A percentile compares a stretch with the other conserved stretches of the same genome.
Evolutionary conservation across 2,329 filamentous ascomycete species (phyloP).

Genomic region (Tolypocladium nubicola): DNA sequence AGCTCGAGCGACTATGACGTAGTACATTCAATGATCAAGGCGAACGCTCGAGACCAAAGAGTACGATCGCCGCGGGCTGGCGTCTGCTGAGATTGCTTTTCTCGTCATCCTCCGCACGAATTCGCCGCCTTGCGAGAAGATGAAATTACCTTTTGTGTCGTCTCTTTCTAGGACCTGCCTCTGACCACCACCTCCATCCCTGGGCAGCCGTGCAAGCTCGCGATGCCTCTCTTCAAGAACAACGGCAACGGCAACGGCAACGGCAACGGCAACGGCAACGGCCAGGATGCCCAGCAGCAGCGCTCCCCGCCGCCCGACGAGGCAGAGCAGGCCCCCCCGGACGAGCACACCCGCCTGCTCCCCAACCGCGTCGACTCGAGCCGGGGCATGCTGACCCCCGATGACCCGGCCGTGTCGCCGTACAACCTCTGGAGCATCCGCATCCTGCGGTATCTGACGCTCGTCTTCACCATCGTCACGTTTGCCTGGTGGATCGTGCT

Average conservation of each 20-base stretch:
- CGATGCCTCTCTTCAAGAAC: constrained; percentile 23
- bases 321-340: constrained; percentile 18
- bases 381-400: constrained; percentile 24
- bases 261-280: constrained; percentile 10
- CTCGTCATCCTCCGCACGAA: not conserved
- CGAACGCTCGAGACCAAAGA: not conserved
- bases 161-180: not conserved
- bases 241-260: constrained; percentile 11
- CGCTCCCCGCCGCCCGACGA: constrained; percentile 10
- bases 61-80: not conserved
- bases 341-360: constrained; percentile 56
- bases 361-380: constrained; percentile 51
- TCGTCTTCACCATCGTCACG: constrained; percentile 63
- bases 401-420: constrained; percentile 56
- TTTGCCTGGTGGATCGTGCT: constrained; percentile 91
- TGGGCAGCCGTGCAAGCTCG: constrained; percentile 1
- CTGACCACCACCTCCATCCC: not conserved
- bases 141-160: not conserved
- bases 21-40: not conserved
- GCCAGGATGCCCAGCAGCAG: constrained; percentile 5
- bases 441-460: constrained; percentile 64
- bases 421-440: constrained; percentile 94
- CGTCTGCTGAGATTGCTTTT: not conserved
- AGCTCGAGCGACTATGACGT: not conserved
- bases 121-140: not conserved